Evolutionary conservation across 768 basidiomycete genomes (phyloP).

Genomic region (Clitopilus passeckerianus): DNA sequence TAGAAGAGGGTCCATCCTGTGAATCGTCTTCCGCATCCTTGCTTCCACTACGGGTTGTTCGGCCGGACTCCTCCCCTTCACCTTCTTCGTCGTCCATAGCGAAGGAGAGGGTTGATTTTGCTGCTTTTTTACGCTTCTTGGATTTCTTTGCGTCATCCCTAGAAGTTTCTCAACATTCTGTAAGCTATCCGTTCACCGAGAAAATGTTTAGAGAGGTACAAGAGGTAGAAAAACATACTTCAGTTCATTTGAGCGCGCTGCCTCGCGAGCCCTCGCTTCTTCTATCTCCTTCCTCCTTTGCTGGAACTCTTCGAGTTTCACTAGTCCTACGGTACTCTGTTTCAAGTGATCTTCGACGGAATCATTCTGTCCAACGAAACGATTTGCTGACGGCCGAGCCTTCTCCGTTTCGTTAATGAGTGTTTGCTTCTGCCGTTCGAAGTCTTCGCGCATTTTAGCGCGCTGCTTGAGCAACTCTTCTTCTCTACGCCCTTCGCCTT

Average conservation of each 20-base stretch:
- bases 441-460: constrained; percentile 73
- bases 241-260: constrained; percentile 76
- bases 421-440: constrained; percentile 72
- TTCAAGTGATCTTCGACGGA: constrained; percentile 93
- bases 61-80: constrained; percentile 32
- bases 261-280: constrained; percentile 87
- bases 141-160: constrained; percentile 81
- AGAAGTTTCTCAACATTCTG: constrained; percentile 79
- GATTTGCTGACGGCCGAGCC: constrained; percentile 77
- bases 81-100: constrained; percentile 80
- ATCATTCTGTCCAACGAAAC: constrained; percentile 93
- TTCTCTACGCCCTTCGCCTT: constrained; percentile 81
- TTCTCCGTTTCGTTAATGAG: constrained; percentile 91
- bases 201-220: constrained; percentile 1
- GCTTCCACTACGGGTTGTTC: constrained; percentile 23
- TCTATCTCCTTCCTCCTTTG: constrained; percentile 84
- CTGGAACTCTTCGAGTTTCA: constrained; percentile 89
- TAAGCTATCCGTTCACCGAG: constrained; percentile 50
- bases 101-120: constrained; percentile 88
- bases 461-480: constrained; percentile 85
- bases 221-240: constrained; percentile 59
- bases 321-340: constrained; percentile 87
- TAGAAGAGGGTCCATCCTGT: constrained; percentile 46
- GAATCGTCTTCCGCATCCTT: constrained; percentile 34
- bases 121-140: constrained; percentile 91